Conservation (phyloP, 2,329 filamentous ascomycete genomes). For the Dactylellina sp. region DNA sequence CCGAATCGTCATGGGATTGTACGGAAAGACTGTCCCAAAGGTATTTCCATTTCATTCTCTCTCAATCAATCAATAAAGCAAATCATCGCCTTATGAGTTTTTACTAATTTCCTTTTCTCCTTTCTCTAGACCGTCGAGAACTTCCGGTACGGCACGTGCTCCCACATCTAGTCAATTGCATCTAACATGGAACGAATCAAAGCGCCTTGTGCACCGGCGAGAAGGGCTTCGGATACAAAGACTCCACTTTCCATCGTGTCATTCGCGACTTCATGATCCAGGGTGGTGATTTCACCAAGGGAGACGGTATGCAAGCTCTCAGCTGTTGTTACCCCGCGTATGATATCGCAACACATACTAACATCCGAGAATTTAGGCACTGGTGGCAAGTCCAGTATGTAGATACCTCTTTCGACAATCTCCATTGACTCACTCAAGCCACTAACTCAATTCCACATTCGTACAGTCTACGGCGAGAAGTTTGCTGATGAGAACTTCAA, state of each 20-base stretch:
- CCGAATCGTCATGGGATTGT: slow-evolving; percentile 82
- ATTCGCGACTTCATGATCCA: slow-evolving; percentile 96
- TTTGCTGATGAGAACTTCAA: slow-evolving; percentile 93
- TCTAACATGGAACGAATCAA: slow-evolving; percentile 18
- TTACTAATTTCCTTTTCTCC: neutral
- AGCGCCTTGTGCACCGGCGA: slow-evolving; percentile 77
- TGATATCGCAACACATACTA: slow-evolving; percentile 43
- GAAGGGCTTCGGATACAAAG: slow-evolving; percentile 85
- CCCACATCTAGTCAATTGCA: neutral
- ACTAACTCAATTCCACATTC: slow-evolving; percentile 18
- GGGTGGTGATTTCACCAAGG: slow-evolving; percentile 93
- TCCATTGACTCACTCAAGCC: neutral
- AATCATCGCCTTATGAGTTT: neutral
- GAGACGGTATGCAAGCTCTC: slow-evolving; percentile 70
- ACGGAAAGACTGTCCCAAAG: slow-evolving; percentile 87
- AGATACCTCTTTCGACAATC: neutral
- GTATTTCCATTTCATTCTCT: slow-evolving; percentile 59
- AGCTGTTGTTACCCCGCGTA: slow-evolving; percentile 22
- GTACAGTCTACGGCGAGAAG: slow-evolving; percentile 78
- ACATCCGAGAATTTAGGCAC: slow-evolving; percentile 70
- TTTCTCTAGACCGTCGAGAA: slow-evolving; percentile 67
- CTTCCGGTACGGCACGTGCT: slow-evolving; percentile 63
- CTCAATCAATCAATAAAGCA: slow-evolving; percentile 5
- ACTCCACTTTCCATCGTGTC: slow-evolving; percentile 90
- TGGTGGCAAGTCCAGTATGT: slow-evolving; percentile 82